These are phyloP conservation scores for Cinnamomum chago DNA, from an alignment of 164 flowering plant species.

Conservation along the genomic window DNA sequence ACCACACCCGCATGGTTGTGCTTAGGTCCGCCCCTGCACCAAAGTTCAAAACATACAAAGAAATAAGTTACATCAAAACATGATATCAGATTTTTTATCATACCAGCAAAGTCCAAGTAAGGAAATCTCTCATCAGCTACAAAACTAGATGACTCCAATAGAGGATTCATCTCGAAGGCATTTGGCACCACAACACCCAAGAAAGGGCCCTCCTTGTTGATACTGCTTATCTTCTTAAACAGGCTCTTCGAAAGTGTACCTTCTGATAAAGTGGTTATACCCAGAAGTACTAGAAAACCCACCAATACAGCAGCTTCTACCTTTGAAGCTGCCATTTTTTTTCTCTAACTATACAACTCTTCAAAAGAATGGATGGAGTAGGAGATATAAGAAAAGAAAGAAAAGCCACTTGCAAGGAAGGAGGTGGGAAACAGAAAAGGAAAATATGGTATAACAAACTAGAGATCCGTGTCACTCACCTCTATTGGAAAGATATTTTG, in stretches of 20 bases:
- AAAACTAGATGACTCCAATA: slow-evolving; percentile 42
- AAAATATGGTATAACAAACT: no score
- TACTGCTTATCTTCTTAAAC: slow-evolving; percentile 14
- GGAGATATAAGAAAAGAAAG: neutral
- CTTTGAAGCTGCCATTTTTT: neutral
- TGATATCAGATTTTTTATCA: no score
- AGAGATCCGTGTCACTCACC: no score
- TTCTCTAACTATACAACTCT: neutral
- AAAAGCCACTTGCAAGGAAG: neutral
- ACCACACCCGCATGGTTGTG: no score
- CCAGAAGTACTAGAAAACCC: slow-evolving; percentile 6
- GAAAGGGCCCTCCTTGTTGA: slow-evolving; percentile 42
- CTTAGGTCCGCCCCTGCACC: no score
- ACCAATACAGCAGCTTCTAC: neutral
- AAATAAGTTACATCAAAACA: neutral
- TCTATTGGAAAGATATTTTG: no score
- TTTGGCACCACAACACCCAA: slow-evolving; percentile 54
- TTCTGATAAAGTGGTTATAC: neutral
- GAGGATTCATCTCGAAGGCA: slow-evolving; percentile 54
- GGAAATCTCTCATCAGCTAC: slow-evolving; percentile 28
- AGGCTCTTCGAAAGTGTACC: slow-evolving; percentile 7
- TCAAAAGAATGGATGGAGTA: neutral
- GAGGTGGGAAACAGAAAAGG: neutral
- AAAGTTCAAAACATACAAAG: no score
- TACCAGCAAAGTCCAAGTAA: slow-evolving; percentile 44